Conservation (phyloP, 495 filamentous ascomycete species). For the Astrocystis sublimbata region DNA sequence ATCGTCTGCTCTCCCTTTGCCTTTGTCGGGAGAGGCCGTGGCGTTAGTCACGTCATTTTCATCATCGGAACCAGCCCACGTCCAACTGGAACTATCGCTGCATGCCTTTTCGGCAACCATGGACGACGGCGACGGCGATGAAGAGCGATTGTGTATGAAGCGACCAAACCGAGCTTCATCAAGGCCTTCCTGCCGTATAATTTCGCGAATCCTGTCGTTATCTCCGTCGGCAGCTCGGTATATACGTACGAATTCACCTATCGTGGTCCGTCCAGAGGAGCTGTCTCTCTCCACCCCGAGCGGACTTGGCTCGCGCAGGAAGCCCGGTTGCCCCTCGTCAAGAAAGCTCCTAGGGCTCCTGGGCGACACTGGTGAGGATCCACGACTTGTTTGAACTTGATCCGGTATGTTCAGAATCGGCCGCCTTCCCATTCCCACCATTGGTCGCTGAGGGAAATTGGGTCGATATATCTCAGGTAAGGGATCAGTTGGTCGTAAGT, state of each 20-base stretch:
- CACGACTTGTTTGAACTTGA: conserved; percentile 13
- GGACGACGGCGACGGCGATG: conserved; percentile 20
- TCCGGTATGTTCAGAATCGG: conserved; percentile 18
- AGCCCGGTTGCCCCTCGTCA: conserved; percentile 12
- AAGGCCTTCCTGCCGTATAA: conserved; percentile 60
- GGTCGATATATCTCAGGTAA: conserved; percentile 16
- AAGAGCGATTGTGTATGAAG: conserved; percentile 13
- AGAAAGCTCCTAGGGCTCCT: conserved; percentile 12
- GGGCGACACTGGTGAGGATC: conserved; percentile 8
- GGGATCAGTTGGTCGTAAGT: conserved; percentile 7
- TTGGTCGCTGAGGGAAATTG: conserved; percentile 25
- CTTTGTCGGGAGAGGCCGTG: conserved; percentile 29
- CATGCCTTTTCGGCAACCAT: conserved; percentile 21
- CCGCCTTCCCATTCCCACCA: conserved; percentile 20
- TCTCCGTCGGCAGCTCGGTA: conserved; percentile 59
- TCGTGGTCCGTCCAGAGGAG: conserved; percentile 26
- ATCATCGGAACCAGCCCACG: conserved; percentile 36
- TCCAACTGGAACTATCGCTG: conserved; percentile 35
- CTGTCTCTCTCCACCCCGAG: conserved; percentile 2
- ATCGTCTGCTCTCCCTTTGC: conserved; percentile 37
- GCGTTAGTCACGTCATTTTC: conserved; percentile 22
- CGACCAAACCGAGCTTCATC: conserved; percentile 15
- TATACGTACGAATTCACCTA: conserved; percentile 51
- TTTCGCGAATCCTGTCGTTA: conserved; percentile 57
- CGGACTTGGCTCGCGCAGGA: conserved; percentile 10